Evolutionary conservation across 2,329 filamentous ascomycete species (phyloP).

Genomic region (Acrodontium crateriforme): DNA sequence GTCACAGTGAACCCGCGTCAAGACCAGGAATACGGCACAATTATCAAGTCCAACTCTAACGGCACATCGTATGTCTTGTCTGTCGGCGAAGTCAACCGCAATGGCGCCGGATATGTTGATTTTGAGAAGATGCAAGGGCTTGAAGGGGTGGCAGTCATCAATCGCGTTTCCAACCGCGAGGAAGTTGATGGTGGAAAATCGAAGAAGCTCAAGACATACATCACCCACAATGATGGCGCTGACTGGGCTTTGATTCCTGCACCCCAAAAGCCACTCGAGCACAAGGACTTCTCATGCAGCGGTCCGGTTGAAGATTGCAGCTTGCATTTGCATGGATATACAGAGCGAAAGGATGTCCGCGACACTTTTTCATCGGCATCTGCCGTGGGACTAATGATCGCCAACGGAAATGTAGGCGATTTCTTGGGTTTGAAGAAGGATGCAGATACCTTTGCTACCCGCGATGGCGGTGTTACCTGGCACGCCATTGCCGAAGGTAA

Average conservation of each 20-base stretch:
- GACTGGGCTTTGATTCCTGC: slow-evolving; percentile 68
- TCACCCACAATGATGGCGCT: slow-evolving; percentile 91
- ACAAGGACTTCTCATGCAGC: slow-evolving; percentile 62
- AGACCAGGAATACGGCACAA: slow-evolving; percentile 62
- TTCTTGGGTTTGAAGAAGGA: slow-evolving; percentile 53
- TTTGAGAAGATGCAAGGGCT: slow-evolving; percentile 92
- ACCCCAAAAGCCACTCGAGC: slow-evolving; percentile 50
- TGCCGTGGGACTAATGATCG: slow-evolving; percentile 83
- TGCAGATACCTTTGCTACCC: slow-evolving; percentile 80
- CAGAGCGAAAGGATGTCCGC: slow-evolving; percentile 66
- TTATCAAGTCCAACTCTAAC: slow-evolving; percentile 97
- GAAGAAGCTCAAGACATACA: slow-evolving; percentile 79
- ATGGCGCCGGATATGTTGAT: slow-evolving; percentile 67
- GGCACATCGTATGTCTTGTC: slow-evolving; percentile 89
- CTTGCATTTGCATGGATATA: slow-evolving; percentile 89
- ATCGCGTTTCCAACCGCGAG: slow-evolving; percentile 63
- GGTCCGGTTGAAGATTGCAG: slow-evolving; percentile 56
- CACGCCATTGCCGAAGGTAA: slow-evolving; percentile 69
- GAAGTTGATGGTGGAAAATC: slow-evolving; percentile 46
- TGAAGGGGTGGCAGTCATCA: slow-evolving; percentile 80
- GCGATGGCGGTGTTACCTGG: slow-evolving; percentile 85
- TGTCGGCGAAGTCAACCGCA: slow-evolving; percentile 66
- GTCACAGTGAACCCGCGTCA: slow-evolving; percentile 59
- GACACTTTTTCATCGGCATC: slow-evolving; percentile 81
- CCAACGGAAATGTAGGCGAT: slow-evolving; percentile 76